Conservation (phyloP, 2,329 filamentous ascomycete genomes). For the Orbilia quercus region DNA sequence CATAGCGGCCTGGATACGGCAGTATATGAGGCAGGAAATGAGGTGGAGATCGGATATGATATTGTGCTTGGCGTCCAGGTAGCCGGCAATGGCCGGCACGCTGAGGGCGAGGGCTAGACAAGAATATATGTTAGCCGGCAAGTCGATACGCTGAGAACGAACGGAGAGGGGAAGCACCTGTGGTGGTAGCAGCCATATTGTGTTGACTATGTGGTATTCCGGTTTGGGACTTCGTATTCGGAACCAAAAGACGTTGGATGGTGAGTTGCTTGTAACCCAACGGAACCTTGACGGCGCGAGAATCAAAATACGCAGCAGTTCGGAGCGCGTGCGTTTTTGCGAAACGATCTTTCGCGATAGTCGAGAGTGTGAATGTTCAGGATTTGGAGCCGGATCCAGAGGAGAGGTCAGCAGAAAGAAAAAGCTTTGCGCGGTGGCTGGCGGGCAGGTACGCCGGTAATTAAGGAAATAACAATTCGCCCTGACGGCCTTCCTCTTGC, state of each 20-base stretch:
- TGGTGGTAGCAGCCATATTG: conserved; percentile 35
- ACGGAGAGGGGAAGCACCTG: conserved; percentile 10
- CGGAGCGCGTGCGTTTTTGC: no score
- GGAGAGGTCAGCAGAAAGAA: conserved; percentile 1
- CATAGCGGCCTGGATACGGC: conserved; percentile 57
- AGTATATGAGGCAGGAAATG: conserved; percentile 68
- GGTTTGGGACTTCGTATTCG: neutral
- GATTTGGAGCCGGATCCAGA: conserved; percentile 6
- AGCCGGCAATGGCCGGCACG: conserved; percentile 75
- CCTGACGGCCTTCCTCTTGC: neutral
- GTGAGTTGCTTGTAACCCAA: conserved; percentile 17
- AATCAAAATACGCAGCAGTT: no score
- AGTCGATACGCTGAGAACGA: no score
- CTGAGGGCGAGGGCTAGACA: conserved; percentile 66
- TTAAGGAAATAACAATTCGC: conserved; percentile 32
- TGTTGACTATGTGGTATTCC: conserved; percentile 7
- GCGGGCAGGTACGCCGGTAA: conserved; percentile 29
- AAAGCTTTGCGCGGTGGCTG: neutral
- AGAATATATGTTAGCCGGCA: conserved; percentile 4
- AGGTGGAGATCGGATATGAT: conserved; percentile 75
- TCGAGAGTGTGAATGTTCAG: neutral
- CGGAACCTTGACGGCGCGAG: neutral
- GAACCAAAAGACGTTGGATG: no score
- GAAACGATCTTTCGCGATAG: no score
- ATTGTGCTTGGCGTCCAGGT: conserved; percentile 77